Evolutionary conservation across 2,329 filamentous ascomycete genomes (phyloP), one percentile per base, ranked within the genome.

Genomic region (Fusarium beomiforme): DNA sequence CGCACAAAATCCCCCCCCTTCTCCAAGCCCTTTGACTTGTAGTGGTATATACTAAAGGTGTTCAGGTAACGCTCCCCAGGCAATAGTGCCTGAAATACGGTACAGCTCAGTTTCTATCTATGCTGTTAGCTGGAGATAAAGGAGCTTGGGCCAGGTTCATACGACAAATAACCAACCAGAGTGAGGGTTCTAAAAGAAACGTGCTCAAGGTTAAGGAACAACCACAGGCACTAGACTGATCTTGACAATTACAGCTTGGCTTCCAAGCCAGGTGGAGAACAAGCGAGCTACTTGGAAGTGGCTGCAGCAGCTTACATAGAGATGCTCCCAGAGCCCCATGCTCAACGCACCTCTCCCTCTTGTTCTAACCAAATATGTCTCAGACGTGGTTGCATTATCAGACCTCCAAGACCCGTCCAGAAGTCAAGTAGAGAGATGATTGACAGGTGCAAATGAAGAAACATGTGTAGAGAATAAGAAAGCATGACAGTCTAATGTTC

Each of bases 371-470:
- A 60, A 68, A 47, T 44, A 47, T 69, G 64, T 71, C 70, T 74
- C 61, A 59, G 47, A 51, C 44, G 64, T 72, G 74, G 72, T 76
- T 66, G 70, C 70, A 75, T 58, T 69, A 70, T 75, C 64, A 76
- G 70, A 74, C 64, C 54, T 68, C 33, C 56, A 69, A 71, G 62
- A 57, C 67, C 57, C 53, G 54, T 69, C 63, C 64, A 61, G 53
- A 63, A 69, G 50, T 69, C 64, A 70, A 74, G 60, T 59, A 36
- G 29, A 74, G 59, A 56, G 64, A 65, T 57, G 60, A 67, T 67
- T 72, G 54, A 51, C 55, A 67, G 56, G 39, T 51, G 44, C 44
- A 46, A 67, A 67, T 59, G 56, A 51, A 50, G 53, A 57, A 56
- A 49, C 66, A 61, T 70, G 64, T 75, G 72, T 70, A 56, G 37